Conservation (phyloP, 208 protist species). For the Crithidia expoeki region DNA sequence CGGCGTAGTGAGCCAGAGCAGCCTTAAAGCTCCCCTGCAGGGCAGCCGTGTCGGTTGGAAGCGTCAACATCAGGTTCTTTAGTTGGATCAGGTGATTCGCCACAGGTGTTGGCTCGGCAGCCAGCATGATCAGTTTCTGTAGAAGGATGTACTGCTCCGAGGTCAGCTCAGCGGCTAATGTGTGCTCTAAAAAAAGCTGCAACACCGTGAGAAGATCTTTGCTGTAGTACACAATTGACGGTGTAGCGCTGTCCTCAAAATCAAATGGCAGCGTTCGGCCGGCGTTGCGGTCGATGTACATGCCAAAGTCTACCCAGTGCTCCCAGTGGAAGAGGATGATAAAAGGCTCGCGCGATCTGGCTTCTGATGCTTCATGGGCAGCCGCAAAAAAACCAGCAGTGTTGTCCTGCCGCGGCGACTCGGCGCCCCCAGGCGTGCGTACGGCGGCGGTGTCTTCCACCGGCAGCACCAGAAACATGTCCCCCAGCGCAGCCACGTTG, state of each 20-base stretch:
- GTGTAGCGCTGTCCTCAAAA: constrained; percentile 37
- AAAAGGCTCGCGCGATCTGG: constrained; percentile 28
- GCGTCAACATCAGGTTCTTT: constrained; percentile 63
- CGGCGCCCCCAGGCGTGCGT: no score
- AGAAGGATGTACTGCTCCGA: constrained; percentile 57
- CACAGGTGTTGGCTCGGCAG: constrained; percentile 69
- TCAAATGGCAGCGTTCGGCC: constrained; percentile 78
- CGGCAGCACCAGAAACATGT: constrained; percentile 64
- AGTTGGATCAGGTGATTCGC: constrained; percentile 78
- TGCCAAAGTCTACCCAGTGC: constrained; percentile 82
- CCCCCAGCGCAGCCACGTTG: constrained; percentile 51
- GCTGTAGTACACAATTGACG: constrained; percentile 51
- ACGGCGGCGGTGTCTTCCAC: not conserved
- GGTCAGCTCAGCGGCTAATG: constrained; percentile 49
- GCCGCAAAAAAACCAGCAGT: not conserved
- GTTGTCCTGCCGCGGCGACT: no score
- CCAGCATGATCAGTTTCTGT: constrained; percentile 64
- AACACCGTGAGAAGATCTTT: constrained; percentile 61
- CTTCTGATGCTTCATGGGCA: not conserved
- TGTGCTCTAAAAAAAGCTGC: constrained; percentile 59
- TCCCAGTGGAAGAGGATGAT: constrained; percentile 86
- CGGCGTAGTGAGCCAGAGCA: constrained; percentile 36
- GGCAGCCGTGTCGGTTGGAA: constrained; percentile 52
- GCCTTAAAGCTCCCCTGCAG: constrained; percentile 51
- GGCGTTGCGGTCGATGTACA: constrained; percentile 87